These are phyloP conservation scores for Malus fusca DNA, from an alignment of 306 rosid genomes.

Conservation along the genomic window DNA sequence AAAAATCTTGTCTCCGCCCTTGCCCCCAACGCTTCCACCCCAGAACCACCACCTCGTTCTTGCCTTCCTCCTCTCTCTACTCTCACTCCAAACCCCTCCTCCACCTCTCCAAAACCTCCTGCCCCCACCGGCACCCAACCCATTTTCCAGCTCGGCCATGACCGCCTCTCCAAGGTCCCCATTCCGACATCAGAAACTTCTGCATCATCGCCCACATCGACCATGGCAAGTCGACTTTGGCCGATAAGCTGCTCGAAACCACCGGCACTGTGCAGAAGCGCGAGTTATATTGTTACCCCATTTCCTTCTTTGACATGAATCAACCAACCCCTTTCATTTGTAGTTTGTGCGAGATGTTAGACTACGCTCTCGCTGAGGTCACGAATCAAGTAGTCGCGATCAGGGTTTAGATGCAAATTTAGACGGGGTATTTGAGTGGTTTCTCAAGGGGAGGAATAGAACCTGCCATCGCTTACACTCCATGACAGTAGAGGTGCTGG, in stretches of 20 bases:
- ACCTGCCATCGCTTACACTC: too few species aligned
- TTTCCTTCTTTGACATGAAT: too few species aligned
- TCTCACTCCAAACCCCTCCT: not conserved
- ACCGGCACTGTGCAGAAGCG: constrained; percentile 87
- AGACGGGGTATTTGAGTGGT: too few species aligned
- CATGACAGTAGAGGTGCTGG: too few species aligned
- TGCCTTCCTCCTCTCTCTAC: constrained; percentile 12
- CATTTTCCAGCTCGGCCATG: constrained; percentile 37
- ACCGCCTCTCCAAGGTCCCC: constrained; percentile 82
- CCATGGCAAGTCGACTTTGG: constrained; percentile 85
- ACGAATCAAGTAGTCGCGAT: too few species aligned
- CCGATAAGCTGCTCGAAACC: constrained; percentile 75
- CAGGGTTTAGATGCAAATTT: too few species aligned
- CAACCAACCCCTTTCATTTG: too few species aligned
- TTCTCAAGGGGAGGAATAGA: too few species aligned
- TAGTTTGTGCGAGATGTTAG: too few species aligned
- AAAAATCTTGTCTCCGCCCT: too few species aligned
- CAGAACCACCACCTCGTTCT: constrained; percentile 14
- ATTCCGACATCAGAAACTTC: constrained; percentile 71
- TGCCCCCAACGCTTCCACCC: constrained; percentile 5
- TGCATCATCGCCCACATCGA: constrained; percentile 82
- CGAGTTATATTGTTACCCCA: too few species aligned
- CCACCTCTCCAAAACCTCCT: constrained; percentile 4
- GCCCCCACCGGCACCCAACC: constrained; percentile 18
- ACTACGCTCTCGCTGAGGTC: too few species aligned